A percentile compares a stretch with the other conserved stretches of the same genome.
Evolutionary conservation across 768 basidiomycete species (phyloP).

Genomic region (Cystobasidium onofrii): DNA sequence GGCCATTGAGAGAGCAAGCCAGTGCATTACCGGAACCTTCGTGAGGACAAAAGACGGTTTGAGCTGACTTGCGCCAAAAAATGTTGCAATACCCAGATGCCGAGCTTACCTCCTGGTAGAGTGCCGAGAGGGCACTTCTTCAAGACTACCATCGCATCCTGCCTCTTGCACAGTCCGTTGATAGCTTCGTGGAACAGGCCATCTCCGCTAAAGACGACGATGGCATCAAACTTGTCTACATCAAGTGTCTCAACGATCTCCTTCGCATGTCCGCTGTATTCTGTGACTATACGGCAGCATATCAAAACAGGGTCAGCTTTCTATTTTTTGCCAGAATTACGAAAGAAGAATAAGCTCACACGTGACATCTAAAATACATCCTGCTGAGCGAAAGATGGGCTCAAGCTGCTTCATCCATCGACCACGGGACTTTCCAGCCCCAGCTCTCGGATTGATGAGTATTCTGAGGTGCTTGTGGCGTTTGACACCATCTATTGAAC

Average conservation of each 20-base stretch:
- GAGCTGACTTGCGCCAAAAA: constrained; percentile 9
- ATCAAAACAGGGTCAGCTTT: neutral
- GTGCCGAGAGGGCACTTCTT: constrained; percentile 60
- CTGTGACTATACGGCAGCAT: constrained; percentile 53
- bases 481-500: constrained; percentile 34
- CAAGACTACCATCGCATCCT: constrained; percentile 48
- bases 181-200: constrained; percentile 73
- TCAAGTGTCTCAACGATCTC: constrained; percentile 57
- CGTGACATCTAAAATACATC: constrained; percentile 57
- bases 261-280: constrained; percentile 57
- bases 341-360: constrained; percentile 50
- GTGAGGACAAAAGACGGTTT: too few relatives aligned
- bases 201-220: constrained; percentile 72
- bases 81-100: constrained; percentile 16
- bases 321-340: neutral
- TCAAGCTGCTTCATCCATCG: constrained; percentile 57
- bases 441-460: constrained; percentile 70
- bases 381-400: constrained; percentile 64
- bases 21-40: constrained; percentile 69
- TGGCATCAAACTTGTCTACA: constrained; percentile 58
- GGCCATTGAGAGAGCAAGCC: constrained; percentile 65
- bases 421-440: constrained; percentile 62
- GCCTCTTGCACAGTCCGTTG: constrained; percentile 69
- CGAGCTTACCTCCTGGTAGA: constrained; percentile 54
- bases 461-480: constrained; percentile 54